Evolutionary conservation across 192 early-diverging fungal species (phyloP).

Genomic region (Rhizophlyctis rosea): DNA sequence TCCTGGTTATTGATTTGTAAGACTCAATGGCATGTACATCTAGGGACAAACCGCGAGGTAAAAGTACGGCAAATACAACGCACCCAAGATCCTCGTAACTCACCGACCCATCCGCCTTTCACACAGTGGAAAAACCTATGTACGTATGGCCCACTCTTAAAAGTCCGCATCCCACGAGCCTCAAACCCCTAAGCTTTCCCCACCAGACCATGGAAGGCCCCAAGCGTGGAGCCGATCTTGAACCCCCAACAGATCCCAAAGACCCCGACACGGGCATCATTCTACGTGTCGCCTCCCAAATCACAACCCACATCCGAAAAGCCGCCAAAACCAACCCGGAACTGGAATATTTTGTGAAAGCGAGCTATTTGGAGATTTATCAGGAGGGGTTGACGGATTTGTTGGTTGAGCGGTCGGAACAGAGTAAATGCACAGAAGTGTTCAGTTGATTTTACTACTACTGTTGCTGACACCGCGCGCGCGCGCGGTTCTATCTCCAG

Average conservation of each 20-base stretch:
- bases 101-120: not conserved
- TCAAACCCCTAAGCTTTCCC: no score
- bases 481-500: conserved; percentile 7
- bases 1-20: no score
- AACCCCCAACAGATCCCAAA: conserved; percentile 21
- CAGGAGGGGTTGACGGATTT: conserved; percentile 40
- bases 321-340: conserved; percentile 25
- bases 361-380: conserved; percentile 48
- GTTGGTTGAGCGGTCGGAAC: conserved; percentile 29
- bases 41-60: conserved; percentile 42
- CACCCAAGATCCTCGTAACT: not conserved
- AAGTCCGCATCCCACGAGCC: no score
- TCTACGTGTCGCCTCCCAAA: conserved; percentile 26
- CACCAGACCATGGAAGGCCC: not conserved
- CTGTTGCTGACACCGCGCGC: conserved; percentile 60
- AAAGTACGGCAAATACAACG: not conserved
- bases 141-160: no score
- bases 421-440: conserved; percentile 28
- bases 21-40: no score
- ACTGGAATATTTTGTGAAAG: conserved; percentile 41
- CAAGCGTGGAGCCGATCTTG: conserved; percentile 3
- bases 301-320: conserved; percentile 19
- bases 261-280: conserved; percentile 33
- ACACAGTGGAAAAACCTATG: conserved; percentile 43
- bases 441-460: conserved; percentile 19